Conservation (phyloP, 2,329 filamentous ascomycete species). For the Beauveria australis region DNA sequence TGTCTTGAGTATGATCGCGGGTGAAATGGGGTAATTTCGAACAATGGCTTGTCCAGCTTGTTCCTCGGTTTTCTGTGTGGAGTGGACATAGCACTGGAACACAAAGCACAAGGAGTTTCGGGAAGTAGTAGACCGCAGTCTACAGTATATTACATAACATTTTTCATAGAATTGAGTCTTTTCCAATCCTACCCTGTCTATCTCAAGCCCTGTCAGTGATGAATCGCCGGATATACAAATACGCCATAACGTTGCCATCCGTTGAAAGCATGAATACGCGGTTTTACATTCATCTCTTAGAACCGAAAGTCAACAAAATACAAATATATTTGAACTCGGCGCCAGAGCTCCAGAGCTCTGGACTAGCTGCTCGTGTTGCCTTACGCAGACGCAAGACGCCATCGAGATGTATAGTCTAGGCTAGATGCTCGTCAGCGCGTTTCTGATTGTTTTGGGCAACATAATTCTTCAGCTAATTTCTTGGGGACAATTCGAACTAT, state of each 20-base stretch:
- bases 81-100: background rate
- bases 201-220: too few species aligned
- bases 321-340: background rate
- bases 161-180: background rate
- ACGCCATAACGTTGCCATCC: background rate
- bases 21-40: background rate
- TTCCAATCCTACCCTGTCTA: background rate
- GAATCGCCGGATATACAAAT: background rate
- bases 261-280: background rate
- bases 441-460: conserved; percentile 12
- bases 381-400: background rate
- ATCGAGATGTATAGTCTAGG: background rate
- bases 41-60: background rate
- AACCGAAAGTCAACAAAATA: background rate
- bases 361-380: too few species aligned
- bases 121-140: conserved; percentile 9
- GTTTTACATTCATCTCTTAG: background rate
- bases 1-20: background rate
- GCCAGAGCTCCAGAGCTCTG: too few species aligned
- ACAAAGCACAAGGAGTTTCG: background rate
- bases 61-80: background rate
- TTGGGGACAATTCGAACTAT: conserved; percentile 37
- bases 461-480: conserved; percentile 16
- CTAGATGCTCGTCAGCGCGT: background rate
- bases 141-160: background rate